Base-by-base conservation (phyloP, 2,329 filamentous ascomycete genomes). In the Fusarium scirpi region DNA sequence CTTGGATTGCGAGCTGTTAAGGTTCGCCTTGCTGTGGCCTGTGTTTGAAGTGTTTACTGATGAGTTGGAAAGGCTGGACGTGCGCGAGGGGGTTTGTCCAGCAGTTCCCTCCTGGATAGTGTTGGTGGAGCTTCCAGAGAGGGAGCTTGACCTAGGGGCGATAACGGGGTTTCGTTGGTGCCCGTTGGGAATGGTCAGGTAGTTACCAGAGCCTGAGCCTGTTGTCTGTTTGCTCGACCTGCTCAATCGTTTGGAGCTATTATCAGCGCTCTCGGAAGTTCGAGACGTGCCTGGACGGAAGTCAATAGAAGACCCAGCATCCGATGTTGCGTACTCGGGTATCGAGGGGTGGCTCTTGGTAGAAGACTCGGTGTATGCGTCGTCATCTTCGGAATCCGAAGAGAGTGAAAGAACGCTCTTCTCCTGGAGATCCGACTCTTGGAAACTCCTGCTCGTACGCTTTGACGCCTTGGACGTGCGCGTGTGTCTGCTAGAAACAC, bases 321-420 rank as follows among this genome's bases (percentile, higher is more conserved):
- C 76, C 4, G 76, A 76, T 22, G 65, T 62, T 27, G 70, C 69
- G 41, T 76, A 74, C 20, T 72, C 68, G 5, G 76, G 70, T 22
- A 74, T 71, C 13, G 78, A 78, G 8, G 71, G 62, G 13, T 76
- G 71, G 4, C 72, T 72, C 54, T 72, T 77, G 4, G 69, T 53
- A 11, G 72, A 60, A 0, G 75, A 57, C 4, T 71, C 69, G 6
- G 61, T 46, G 20, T 73, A 74, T 8, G 71, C 69, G 1, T 84
- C 83, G 1, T 84, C 83, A 1, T 84, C 83, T 60, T 89, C 87
- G 0, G 86, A 88, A 65, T 89, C 86, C 0, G 87, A 88, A 3
- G 86, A 88, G 2, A 89, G 81, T 2, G 86, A 85, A 16, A 89
- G 77, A 2, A 89, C 82, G 65, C 87, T 89, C 62, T 82, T 87